Evolutionary conservation across 179 eudicot species (phyloP).

Genomic region (Heliamphora ciliata): DNA sequence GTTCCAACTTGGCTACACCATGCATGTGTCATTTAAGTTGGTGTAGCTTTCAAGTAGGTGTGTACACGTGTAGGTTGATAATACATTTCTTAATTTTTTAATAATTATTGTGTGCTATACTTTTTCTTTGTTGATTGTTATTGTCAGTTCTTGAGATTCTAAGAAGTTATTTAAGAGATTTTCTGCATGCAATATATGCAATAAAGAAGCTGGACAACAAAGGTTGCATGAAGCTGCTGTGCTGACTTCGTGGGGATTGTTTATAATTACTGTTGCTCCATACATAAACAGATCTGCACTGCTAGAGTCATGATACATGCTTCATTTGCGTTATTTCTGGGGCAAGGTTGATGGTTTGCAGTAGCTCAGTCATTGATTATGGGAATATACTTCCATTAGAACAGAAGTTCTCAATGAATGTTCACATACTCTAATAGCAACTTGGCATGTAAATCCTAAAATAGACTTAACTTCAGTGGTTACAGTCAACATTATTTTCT

Average conservation of each 20-base stretch:
- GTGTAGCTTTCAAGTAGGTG: background rate
- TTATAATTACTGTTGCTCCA: background rate
- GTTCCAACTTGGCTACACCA: background rate
- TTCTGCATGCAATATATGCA: background rate
- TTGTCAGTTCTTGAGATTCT: background rate
- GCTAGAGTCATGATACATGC: background rate
- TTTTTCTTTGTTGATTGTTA: background rate
- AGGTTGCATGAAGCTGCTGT: background rate
- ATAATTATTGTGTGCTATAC: background rate
- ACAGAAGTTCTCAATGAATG: background rate
- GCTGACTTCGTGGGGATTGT: background rate
- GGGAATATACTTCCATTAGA: too few species aligned
- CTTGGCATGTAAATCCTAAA: background rate
- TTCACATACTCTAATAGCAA: background rate
- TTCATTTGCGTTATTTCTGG: too few species aligned
- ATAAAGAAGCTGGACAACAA: background rate
- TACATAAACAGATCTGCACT: background rate
- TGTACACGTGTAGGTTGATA: background rate
- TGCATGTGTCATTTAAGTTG: background rate
- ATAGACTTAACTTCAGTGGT: background rate
- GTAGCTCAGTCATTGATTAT: too few species aligned
- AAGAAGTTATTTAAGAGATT: background rate
- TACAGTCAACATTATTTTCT: too few species aligned
- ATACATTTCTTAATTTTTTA: background rate
- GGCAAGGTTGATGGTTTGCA: background rate